Evolutionary conservation across 495 filamentous ascomycete genomes (phyloP), one percentile per base, ranked within the genome.

Genomic region (Neurospora sp.): DNA sequence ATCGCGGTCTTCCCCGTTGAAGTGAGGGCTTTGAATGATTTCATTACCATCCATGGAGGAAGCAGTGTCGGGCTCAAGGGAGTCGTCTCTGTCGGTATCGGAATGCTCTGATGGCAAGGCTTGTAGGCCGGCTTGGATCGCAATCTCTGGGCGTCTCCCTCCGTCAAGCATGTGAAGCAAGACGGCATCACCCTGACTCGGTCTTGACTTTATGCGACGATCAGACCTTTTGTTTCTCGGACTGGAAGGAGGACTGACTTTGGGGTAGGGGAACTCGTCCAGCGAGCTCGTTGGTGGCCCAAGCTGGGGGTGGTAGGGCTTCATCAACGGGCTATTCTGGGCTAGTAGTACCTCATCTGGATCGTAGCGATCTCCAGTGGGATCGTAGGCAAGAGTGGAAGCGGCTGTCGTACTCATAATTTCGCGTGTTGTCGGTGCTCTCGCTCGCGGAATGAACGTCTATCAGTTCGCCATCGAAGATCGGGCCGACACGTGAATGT

Each of bases 121-220:
- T 44, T 81, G 72, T 38, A 74, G 73, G 59, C 82, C 85, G 20
- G 82, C 85, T 74, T 82, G 74, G 68, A 78, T 73, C 73, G 85
- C 83, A 74, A 87, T 81, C 46, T 87, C 82, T 18, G 77, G 78
- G 41, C 78, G 80, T 73, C 84, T 84, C 72, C 86, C 83, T 72
- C 81, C 83, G 77, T 81, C 86, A 69, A 90, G 84, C 73, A 83
- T 81, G 38, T 78, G 77, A 42, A 90, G 81, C 74, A 90, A 78
- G 69, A 88, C 84, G 59, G 81, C 86, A 86, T 90, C 86, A 76
- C 86, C 88, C 73, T 82, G 84, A 72, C 77, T 81, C 70, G 81
- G 78, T 75, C 77, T 78, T 73, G 79, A 73, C 81, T 81, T 83
- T 72, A 74, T 77, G 69, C 82, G 83, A 80, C 79, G 75, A 79